Evolutionary conservation across 306 rosid genomes (phyloP).

Genomic region (Vigna trinervia): DNA sequence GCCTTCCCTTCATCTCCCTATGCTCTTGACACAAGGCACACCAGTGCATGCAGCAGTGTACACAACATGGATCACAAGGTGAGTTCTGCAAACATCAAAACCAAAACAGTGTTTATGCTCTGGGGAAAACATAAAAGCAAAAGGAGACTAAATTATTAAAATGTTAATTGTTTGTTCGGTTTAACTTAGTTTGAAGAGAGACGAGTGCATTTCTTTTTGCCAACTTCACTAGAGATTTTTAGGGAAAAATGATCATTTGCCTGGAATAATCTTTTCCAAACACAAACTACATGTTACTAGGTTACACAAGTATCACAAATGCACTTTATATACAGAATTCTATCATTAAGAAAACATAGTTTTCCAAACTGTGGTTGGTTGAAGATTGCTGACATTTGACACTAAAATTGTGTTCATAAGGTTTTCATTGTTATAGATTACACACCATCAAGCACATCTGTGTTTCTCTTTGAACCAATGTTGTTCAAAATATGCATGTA

Average conservation of each 20-base stretch:
- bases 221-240: not conserved
- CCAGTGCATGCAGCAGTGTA: conserved; percentile 92
- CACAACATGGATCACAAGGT: conserved; percentile 94
- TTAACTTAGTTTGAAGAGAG: not conserved
- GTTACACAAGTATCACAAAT: conserved; percentile 11
- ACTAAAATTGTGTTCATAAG: conserved; percentile 8
- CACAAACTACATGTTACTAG: conserved; percentile 17
- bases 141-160: not conserved
- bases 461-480: not conserved
- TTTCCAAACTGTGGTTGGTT: conserved; percentile 4
- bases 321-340: not conserved
- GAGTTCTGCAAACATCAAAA: conserved; percentile 63
- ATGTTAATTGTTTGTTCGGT: not conserved
- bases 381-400: not conserved
- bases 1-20: conserved; percentile 88
- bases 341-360: not conserved
- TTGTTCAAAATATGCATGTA: conserved; percentile 5
- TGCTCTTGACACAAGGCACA: conserved; percentile 98
- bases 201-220: not conserved
- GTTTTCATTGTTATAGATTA: not conserved
- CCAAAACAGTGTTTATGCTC: conserved; percentile 16
- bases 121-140: conserved; percentile 10
- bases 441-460: not conserved
- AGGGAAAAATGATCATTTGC: not conserved
- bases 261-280: not conserved